Base-by-base conservation (phyloP, 495 filamentous ascomycete species). In the Margaritispora aquatica region DNA sequence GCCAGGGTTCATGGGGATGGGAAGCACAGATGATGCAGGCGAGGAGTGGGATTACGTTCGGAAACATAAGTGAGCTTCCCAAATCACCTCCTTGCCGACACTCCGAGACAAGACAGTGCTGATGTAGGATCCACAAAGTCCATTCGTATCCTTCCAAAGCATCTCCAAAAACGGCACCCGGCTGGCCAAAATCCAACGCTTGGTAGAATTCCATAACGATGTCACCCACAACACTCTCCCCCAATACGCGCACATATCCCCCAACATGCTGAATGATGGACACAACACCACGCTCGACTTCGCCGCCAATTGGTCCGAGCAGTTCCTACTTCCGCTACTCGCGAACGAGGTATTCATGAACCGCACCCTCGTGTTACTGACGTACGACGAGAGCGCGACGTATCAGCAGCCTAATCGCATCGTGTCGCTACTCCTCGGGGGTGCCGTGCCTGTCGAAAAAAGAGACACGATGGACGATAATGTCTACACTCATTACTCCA, bases 401-500 rank as follows among this genome's bases (percentile, higher is more conserved):
- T 88, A 88, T 69, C 53, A 67, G 1, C 62, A 75, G 46, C 75
- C 77, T 0, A 88, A 88, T 69, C 74, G 74, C 26, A 80, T 88
- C 44, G 83, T 78, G 53, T 83, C 80, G 46, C 67, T 88, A 66
- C 75, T 89, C 3, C 70, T 88, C 21, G 86, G 86, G 24, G 84
- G 72, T 54, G 85, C 85, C 26, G 70, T 89, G 8, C 84, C 85
- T 8, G 55, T 72, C 2, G 60, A 75, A 22, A 72, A 84, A 10
- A 77, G 75, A 63, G 83, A 83, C 26, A 85, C 83, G 11, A 70
- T 66, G 26, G 86, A 89, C 59, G 67, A 80, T 68, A 87, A 82
- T 13, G 85, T 88, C 69, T 88, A 88, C 69, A 88, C 83, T 13
- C 86, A 88, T 69, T 88, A 85, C 76, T 87, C 84, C 24, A 77